Conservation (phyloP, 2,329 filamentous ascomycete species). For the Neofusicoccum cordaticola region DNA sequence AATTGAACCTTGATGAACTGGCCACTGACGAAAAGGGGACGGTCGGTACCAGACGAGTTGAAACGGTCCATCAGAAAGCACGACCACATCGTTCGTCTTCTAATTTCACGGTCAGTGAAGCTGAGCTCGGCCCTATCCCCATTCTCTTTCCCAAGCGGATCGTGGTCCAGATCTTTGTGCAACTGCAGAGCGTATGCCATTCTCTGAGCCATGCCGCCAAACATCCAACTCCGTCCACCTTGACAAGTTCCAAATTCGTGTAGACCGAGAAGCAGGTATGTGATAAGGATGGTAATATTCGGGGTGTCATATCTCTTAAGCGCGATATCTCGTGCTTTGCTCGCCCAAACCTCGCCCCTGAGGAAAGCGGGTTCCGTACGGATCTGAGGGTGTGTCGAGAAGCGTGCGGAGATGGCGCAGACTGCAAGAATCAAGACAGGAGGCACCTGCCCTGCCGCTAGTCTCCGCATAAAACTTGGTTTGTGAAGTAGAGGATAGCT, state of each 20-base stretch:
- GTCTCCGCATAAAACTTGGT: conserved; percentile 90
- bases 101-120: conserved; percentile 89
- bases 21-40: conserved; percentile 87
- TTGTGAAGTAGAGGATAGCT: conserved; percentile 94
- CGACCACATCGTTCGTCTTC: conserved; percentile 94
- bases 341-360: conserved; percentile 88
- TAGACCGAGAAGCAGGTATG: conserved; percentile 80
- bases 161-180: conserved; percentile 84
- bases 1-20: conserved; percentile 85
- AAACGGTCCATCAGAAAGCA: conserved; percentile 98
- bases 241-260: conserved; percentile 98
- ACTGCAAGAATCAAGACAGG: conserved; percentile 91
- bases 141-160: conserved; percentile 65
- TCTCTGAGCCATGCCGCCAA: conserved; percentile 89
- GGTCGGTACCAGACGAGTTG: conserved; percentile 90
- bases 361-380: conserved; percentile 76
- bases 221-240: conserved; percentile 90
- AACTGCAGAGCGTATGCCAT: conserved; percentile 97
- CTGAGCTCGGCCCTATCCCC: conserved; percentile 64
- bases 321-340: conserved; percentile 81
- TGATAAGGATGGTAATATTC: conserved; percentile 92
- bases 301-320: conserved; percentile 87
- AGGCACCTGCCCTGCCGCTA: conserved; percentile 75
- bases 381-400: conserved; percentile 83
- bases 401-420: conserved; percentile 91